Conservation (phyloP, 768 basidiomycete species). For the Boletus subcaerulescens region DNA sequence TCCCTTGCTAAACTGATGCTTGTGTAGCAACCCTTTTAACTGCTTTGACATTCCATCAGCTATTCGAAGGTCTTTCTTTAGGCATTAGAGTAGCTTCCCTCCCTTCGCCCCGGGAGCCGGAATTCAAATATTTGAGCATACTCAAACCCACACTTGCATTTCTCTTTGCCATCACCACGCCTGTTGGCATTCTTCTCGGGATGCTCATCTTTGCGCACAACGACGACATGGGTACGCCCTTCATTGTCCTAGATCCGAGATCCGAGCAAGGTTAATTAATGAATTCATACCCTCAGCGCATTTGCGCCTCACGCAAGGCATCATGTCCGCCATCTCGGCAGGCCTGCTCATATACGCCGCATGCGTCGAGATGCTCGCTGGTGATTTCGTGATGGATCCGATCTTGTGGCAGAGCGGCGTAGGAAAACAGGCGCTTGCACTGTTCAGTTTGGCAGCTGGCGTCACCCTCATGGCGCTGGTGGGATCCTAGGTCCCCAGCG, state of each 20-base stretch:
- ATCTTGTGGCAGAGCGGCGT: slow-evolving; percentile 40
- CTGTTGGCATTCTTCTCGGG: slow-evolving; percentile 62
- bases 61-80: slow-evolving; percentile 81
- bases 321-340: slow-evolving; percentile 80
- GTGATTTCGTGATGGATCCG: slow-evolving; percentile 76
- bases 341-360: slow-evolving; percentile 83
- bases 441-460: slow-evolving; percentile 60
- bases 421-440: slow-evolving; percentile 49
- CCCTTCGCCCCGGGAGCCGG: slow-evolving; percentile 37
- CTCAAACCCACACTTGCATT: slow-evolving; percentile 55
- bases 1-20: neutral
- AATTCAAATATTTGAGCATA: slow-evolving; percentile 23
- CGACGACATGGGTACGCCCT: slow-evolving; percentile 24
- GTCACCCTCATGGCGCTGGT: slow-evolving; percentile 62
- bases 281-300: slow-evolving; percentile 29
- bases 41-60: slow-evolving; percentile 77
- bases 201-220: slow-evolving; percentile 43
- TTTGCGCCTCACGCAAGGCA: slow-evolving; percentile 60
- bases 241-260: neutral
- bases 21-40: slow-evolving; percentile 62
- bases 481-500: slow-evolving; percentile 26
- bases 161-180: slow-evolving; percentile 73
- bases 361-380: slow-evolving; percentile 85
- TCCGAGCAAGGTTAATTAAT: neutral
- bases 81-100: slow-evolving; percentile 76